These are phyloP conservation scores for Ophiocordyceps camponoti-rufipedis DNA, from an alignment of 2,329 filamentous ascomycete genomes.

Conservation along the genomic window DNA sequence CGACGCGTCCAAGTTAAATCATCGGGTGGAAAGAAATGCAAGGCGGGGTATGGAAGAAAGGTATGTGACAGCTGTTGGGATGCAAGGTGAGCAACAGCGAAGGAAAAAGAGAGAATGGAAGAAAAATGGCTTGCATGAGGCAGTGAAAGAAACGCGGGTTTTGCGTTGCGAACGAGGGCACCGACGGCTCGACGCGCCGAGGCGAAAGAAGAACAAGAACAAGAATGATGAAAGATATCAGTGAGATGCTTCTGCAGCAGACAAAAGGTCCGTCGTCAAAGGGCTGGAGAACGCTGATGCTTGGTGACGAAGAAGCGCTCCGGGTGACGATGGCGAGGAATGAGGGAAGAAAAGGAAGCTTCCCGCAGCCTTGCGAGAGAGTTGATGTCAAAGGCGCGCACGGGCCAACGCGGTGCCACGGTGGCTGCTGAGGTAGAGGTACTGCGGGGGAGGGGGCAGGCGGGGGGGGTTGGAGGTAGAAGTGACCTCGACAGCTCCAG, in stretches of 20 bases:
- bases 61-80: background rate
- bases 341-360: constrained; percentile 1
- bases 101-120: background rate
- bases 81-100: background rate
- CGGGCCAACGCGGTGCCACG: constrained; percentile 1
- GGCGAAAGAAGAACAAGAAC: background rate
- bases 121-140: no score
- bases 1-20: constrained; percentile 10
- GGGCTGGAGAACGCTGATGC: background rate
- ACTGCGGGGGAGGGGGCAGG: background rate
- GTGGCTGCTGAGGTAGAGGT: background rate
- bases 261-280: background rate
- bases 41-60: background rate
- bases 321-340: constrained; percentile 1
- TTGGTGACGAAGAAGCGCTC: background rate
- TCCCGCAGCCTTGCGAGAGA: constrained; percentile 3
- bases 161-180: background rate
- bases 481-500: background rate
- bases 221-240: background rate
- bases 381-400: constrained; percentile 1
- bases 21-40: constrained; percentile 11
- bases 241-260: background rate
- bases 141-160: background rate
- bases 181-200: background rate
- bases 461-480: background rate